phyloP scores from a whole-genome alignment of 441 rosid species.

The Bocquillonia castaneifolia region DNA sequence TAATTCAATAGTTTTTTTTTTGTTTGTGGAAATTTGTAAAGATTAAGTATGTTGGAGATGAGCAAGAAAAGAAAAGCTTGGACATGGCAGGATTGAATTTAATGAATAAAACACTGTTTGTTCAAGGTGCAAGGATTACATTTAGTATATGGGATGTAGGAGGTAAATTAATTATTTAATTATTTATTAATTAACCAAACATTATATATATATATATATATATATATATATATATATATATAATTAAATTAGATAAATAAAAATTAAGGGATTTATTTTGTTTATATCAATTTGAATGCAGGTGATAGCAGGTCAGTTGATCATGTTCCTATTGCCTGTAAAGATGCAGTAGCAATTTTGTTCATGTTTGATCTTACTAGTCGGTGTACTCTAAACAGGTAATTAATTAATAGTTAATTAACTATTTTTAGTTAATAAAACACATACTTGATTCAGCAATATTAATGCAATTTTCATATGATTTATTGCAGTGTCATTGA shows the following conservation, averaged over 20 bases:
- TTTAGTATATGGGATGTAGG: constrained; percentile 92
- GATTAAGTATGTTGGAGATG: constrained; percentile 79
- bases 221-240: too few relatives aligned
- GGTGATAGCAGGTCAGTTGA: constrained; percentile 61
- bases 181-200: not conserved
- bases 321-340: constrained; percentile 86
- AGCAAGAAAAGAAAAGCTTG: constrained; percentile 49
- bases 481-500: constrained; percentile 49
- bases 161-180: constrained; percentile 35
- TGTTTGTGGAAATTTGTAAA: constrained; percentile 16
- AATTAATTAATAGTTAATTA: not conserved
- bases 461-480: not conserved
- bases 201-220: not conserved
- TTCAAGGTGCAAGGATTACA: constrained; percentile 75
- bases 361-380: constrained; percentile 96
- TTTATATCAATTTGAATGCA: constrained; percentile 19
- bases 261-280: too few relatives aligned
- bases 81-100: constrained; percentile 74
- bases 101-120: constrained; percentile 69
- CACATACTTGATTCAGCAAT: not conserved
- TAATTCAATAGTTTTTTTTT: not conserved
- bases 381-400: constrained; percentile 86
- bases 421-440: not conserved
- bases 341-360: constrained; percentile 85
- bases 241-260: too few relatives aligned